Evolutionary conservation across 306 rosid genomes (phyloP).

Genomic region (Benincasa hispida): DNA sequence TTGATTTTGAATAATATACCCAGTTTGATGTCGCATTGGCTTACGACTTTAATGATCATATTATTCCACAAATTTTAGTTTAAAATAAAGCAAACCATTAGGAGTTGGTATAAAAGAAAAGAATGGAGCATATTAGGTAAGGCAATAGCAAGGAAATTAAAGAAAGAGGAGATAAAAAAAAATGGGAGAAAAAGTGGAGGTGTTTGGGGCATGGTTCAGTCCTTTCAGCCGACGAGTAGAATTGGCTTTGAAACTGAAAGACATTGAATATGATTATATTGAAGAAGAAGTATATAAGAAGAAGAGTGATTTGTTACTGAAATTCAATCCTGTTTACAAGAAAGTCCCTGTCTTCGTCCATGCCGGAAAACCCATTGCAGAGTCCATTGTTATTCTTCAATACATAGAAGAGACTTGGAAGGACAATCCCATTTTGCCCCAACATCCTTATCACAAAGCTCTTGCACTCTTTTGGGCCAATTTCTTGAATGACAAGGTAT

Average conservation of each 20-base stretch:
- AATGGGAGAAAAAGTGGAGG: not conserved
- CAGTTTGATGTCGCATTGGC: not conserved
- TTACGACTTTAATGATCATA: not conserved
- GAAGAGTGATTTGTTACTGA: constrained; percentile 30
- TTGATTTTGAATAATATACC: not conserved
- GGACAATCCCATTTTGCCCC: constrained; percentile 26
- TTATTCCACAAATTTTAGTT: too few relatives aligned
- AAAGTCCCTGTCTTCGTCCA: constrained; percentile 39
- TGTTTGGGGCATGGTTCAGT: constrained; percentile 12
- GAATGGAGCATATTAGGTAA: too few relatives aligned
- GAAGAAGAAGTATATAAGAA: constrained; percentile 20
- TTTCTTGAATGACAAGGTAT: constrained; percentile 47
- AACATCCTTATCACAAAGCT: constrained; percentile 31
- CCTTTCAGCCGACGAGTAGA: constrained; percentile 28
- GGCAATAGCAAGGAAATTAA: too few relatives aligned
- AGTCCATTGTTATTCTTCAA: constrained; percentile 21
- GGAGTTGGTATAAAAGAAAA: too few relatives aligned
- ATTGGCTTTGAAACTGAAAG: constrained; percentile 44
- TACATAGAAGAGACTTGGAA: constrained; percentile 8
- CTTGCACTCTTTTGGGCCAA: constrained; percentile 49
- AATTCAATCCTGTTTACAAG: constrained; percentile 42
- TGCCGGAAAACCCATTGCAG: constrained; percentile 31
- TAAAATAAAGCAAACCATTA: too few relatives aligned
- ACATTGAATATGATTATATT: constrained; percentile 23
- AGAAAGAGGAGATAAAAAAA: too few relatives aligned